These are phyloP conservation scores for Fraxinus ornus DNA, from an alignment of 305 asterid genomes.

Conservation along the genomic window DNA sequence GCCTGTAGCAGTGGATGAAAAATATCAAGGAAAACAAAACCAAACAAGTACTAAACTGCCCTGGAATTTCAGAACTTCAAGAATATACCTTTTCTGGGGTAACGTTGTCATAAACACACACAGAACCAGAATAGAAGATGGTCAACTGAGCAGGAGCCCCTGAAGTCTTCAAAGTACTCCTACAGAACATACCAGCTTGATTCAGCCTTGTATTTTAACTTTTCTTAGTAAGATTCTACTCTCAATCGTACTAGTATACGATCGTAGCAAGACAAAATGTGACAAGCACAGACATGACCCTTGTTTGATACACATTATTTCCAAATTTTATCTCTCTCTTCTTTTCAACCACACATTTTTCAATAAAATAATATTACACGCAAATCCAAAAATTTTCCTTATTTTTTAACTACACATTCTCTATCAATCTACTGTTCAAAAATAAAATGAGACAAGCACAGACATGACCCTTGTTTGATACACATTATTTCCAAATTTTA, in stretches of 20 bases:
- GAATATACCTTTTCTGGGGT: conserved; percentile 68
- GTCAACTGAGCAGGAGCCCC: conserved; percentile 71
- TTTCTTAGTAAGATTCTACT: neutral
- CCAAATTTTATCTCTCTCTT: too few relatives aligned
- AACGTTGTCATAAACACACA: conserved; percentile 66
- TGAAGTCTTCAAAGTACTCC: conserved; percentile 42
- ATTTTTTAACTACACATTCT: too few relatives aligned
- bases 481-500: too few relatives aligned
- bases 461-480: neutral
- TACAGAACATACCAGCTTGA: conserved; percentile 28
- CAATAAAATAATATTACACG: too few relatives aligned
- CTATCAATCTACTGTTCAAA: too few relatives aligned
- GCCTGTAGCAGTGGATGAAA: conserved; percentile 45
- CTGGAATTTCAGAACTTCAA: neutral
- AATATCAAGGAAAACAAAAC: neutral
- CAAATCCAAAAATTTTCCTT: too few relatives aligned
- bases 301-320: too few relatives aligned
- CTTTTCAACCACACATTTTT: too few relatives aligned
- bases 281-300: neutral
- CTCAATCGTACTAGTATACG: neutral
- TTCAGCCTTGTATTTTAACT: conserved; percentile 7
- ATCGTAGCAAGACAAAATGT: neutral
- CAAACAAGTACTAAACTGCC: neutral
- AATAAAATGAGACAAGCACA: too few relatives aligned
- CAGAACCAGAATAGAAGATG: conserved; percentile 76